These are phyloP conservation scores for Pharnaceum exiguum DNA, from an alignment of 148 eudicot genomes.

Conservation along the genomic window DNA sequence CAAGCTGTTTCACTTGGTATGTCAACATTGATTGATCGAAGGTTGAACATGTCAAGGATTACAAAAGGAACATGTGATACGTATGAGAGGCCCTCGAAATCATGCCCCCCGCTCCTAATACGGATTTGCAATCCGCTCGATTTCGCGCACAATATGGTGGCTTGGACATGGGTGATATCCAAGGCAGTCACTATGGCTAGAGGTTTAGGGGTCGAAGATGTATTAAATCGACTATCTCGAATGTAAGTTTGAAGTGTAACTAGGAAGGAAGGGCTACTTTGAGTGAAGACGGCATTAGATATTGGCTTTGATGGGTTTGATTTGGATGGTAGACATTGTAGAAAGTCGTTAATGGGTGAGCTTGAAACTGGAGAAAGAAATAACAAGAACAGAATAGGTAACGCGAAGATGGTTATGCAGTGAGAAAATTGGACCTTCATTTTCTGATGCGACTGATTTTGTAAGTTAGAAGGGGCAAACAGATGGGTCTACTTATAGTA, in stretches of 20 bases:
- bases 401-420: neutral
- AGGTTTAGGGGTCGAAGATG: conserved; percentile 29
- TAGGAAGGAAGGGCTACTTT: conserved; percentile 10
- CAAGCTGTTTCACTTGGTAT: conserved; percentile 16
- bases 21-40: conserved; percentile 19
- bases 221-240: conserved; percentile 27
- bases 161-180: conserved; percentile 30
- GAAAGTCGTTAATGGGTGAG: conserved; percentile 14
- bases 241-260: conserved; percentile 15
- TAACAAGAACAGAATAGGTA: neutral
- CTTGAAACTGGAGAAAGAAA: conserved; percentile 1
- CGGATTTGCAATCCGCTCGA: conserved; percentile 14
- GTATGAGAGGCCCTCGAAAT: conserved; percentile 34
- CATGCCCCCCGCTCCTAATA: conserved; percentile 36
- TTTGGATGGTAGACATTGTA: conserved; percentile 12
- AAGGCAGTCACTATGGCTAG: conserved; percentile 26
- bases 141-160: conserved; percentile 26
- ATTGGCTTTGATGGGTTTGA: conserved; percentile 1
- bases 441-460: no score
- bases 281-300: conserved; percentile 9
- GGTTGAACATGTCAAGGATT: conserved; percentile 30
- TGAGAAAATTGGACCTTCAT: no score
- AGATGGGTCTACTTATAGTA: no score
- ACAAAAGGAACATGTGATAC: conserved; percentile 22
- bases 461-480: no score